Base-by-base conservation (phyloP, 768 basidiomycete genomes). In the Macrolepiota albuminosa region DNA sequence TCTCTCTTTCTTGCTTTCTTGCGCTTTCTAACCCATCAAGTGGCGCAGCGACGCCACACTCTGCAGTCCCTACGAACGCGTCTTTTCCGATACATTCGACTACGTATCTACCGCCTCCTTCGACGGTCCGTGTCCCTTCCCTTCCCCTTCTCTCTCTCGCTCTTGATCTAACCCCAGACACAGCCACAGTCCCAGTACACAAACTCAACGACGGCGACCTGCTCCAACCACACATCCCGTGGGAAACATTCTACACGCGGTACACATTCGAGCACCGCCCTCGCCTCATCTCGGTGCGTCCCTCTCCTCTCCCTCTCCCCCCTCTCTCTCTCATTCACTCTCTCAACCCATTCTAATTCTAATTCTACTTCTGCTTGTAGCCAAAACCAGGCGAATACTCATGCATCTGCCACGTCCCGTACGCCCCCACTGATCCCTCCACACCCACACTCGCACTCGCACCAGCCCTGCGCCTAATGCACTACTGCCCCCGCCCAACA, bases 401-500 rank as follows among this genome's bases (percentile, higher is more conserved):
- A 0, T 87, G 85, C 56, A 63, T 75, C 4, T 87, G 86, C 70
- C 62, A 61, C 13, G 45, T 68, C 3, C 77, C 80, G 0, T 87
- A 86, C 63, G 72, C 71, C 81, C 84, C n/a, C n/a, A n/a, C n/a
- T n/a, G n/a, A n/a, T n/a, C n/a, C n/a, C n/a, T n/a, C n/a, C n/a
- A n/a, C n/a, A n/a, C n/a, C n/a, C n/a, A n/a, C n/a, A n/a, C n/a
- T n/a, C n/a, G n/a, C n/a, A n/a, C n/a, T n/a, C n/a, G 9, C 36
- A 37, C 8, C 9, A 11, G 2, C 50, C 67, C 29, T 29, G 4
- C 57, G 65, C 6, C 42, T 81, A 7, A 83, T 82, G 71, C 82
- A 86, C 56, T 84, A 84, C 56, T 87, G 86, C 64, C 83, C 84
- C 0, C 78, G 81, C 0, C 81, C 79, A 0, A 56, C 62, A 0